Conservation (phyloP, 495 filamentous ascomycete species). For the Annulohypoxylon nitens region DNA sequence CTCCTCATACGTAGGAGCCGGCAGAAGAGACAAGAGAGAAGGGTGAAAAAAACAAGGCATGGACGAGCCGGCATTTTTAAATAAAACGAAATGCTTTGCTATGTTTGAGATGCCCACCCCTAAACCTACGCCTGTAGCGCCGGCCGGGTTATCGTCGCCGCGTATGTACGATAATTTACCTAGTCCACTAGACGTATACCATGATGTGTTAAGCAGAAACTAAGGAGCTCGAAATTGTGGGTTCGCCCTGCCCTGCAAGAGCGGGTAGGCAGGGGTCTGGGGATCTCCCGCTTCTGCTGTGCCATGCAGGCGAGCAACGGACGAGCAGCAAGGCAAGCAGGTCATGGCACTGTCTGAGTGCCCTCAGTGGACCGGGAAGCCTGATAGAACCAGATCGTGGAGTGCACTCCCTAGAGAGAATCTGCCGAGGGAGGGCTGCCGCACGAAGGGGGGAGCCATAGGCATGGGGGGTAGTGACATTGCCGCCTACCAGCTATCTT, state of each 20-base stretch:
- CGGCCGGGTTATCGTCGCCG: slow-evolving; percentile 11
- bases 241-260: slow-evolving; percentile 48
- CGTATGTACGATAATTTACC: slow-evolving; percentile 16
- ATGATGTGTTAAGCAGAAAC: neutral
- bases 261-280: slow-evolving; percentile 55
- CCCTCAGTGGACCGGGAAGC: slow-evolving; percentile 41
- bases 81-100: neutral
- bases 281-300: slow-evolving; percentile 53
- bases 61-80: neutral
- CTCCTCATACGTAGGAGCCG: neutral
- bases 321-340: slow-evolving; percentile 40
- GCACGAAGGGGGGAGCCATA: slow-evolving; percentile 21
- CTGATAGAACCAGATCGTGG: slow-evolving; percentile 51
- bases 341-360: slow-evolving; percentile 35
- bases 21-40: neutral
- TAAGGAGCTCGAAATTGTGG: slow-evolving; percentile 32
- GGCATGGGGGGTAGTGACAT: slow-evolving; percentile 38
- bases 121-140: neutral
- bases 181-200: neutral
- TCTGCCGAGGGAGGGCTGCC: slow-evolving; percentile 48
- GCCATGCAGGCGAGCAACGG: slow-evolving; percentile 51
- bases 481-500: slow-evolving; percentile 21
- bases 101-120: slow-evolving; percentile 13
- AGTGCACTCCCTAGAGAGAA: slow-evolving; percentile 52
- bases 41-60: slow-evolving; percentile 5